phyloP scores from a whole-genome alignment of 306 rosid genomes.

The Ormosia semicastrata region DNA sequence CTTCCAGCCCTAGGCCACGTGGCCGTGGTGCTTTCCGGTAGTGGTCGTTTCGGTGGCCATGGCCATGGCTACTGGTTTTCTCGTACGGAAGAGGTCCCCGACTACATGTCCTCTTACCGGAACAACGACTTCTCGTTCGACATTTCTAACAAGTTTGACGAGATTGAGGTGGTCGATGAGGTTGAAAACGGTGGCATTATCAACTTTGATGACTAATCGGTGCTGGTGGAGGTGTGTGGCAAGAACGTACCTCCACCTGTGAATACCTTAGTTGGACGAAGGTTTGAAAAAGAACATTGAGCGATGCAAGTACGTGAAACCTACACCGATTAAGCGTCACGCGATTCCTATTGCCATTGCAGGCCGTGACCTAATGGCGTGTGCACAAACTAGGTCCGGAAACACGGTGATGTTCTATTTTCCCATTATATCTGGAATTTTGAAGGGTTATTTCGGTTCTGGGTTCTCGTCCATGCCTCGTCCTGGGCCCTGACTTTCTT shows the following conservation, averaged over 20 bases:
- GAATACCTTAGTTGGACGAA: conserved; percentile 50
- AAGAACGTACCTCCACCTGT: conserved; percentile 59
- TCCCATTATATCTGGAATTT: conserved; percentile 52
- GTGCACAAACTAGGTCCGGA: conserved; percentile 60
- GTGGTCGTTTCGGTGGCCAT: neutral
- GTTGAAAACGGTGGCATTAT: conserved; percentile 11
- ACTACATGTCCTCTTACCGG: neutral
- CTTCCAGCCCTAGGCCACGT: neutral
- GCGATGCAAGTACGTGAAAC: conserved; percentile 79
- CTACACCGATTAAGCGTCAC: conserved; percentile 60
- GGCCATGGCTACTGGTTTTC: neutral
- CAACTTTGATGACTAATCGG: conserved; percentile 75
- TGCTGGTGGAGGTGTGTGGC: conserved; percentile 77
- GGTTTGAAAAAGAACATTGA: conserved; percentile 51
- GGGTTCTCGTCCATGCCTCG: neutral
- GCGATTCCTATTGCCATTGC: conserved; percentile 53
- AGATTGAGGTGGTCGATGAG: neutral
- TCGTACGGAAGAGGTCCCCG: neutral
- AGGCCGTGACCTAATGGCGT: too few relatives aligned
- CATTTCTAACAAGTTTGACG: conserved; percentile 6
- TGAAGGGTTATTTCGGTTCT: conserved; percentile 17
- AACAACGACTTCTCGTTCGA: neutral
- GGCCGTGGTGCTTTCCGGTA: conserved; percentile 9
- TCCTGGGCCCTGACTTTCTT: neutral
- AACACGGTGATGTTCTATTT: conserved; percentile 59